Evolutionary conservation across 192 early-diverging fungal genomes (phyloP).

Genomic region (Coemansia sp.): DNA sequence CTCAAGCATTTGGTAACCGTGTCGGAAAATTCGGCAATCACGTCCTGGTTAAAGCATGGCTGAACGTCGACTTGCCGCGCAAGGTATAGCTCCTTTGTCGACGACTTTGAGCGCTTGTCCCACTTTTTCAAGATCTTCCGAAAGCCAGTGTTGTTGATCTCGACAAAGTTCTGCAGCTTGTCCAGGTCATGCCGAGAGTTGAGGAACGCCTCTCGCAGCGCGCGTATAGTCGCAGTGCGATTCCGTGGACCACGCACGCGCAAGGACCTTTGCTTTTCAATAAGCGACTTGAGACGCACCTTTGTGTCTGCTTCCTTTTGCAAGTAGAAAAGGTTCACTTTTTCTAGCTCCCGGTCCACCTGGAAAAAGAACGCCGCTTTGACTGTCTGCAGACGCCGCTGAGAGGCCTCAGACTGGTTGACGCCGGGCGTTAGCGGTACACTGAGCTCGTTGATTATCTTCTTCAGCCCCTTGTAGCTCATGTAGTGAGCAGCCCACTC

Average conservation of each 20-base stretch:
- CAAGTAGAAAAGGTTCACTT: conserved; percentile 96
- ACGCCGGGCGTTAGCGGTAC: conserved; percentile 55
- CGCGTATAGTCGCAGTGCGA: conserved; percentile 64
- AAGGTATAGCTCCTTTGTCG: conserved; percentile 97
- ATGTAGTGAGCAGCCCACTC: conserved; percentile 96
- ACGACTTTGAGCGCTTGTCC: conserved; percentile 98
- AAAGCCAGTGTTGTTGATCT: conserved; percentile 95
- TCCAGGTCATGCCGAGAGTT: conserved; percentile 92
- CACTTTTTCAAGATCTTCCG: conserved; percentile 99
- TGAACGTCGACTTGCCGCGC: conserved; percentile 97
- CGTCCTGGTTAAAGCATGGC: conserved; percentile 95
- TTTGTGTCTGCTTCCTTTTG: conserved; percentile 96
- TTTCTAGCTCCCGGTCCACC: conserved; percentile 97
- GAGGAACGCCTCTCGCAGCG: conserved; percentile 87
- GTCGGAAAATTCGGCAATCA: conserved; percentile 90
- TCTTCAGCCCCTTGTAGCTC: conserved; percentile 98
- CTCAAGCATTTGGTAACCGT: conserved; percentile 70
- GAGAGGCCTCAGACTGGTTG: conserved; percentile 43
- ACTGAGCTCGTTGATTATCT: conserved; percentile 84
- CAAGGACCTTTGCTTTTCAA: conserved; percentile 77
- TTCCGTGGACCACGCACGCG: conserved; percentile 60
- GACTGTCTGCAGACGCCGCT: conserved; percentile 71
- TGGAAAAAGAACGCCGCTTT: conserved; percentile 98
- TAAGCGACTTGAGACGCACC: conserved; percentile 81
- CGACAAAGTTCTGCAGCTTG: conserved; percentile 98